Conservation (phyloP, 2,329 filamentous ascomycete species). For the Diaporthe longicolla region DNA sequence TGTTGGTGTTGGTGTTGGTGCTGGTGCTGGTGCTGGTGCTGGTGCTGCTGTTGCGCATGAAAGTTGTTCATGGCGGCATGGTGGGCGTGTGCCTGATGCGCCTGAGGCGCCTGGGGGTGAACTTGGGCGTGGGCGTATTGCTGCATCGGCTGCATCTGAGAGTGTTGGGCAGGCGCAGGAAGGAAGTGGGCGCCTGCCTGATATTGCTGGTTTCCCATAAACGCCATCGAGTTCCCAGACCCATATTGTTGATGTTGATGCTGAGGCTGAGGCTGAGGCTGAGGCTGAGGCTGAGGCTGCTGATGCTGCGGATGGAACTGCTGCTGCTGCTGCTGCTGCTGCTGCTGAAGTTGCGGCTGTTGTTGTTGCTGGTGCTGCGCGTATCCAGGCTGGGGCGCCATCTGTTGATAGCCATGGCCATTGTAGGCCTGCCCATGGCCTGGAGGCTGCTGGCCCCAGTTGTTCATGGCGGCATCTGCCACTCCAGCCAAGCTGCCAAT, state of each 20-base stretch:
- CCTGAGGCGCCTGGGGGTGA: constrained; percentile 49
- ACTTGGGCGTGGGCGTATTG: constrained; percentile 46
- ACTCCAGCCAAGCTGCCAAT: constrained; percentile 24
- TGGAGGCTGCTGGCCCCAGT: constrained; percentile 42
- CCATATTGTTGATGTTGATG: constrained; percentile 47
- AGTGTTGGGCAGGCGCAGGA: constrained; percentile 43
- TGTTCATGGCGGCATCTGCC: constrained; percentile 43
- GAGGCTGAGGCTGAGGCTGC: constrained; percentile 23
- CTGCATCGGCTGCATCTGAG: constrained; percentile 46
- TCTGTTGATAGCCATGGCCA: constrained; percentile 40
- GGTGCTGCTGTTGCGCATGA: constrained; percentile 45
- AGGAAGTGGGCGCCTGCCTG: constrained; percentile 46
- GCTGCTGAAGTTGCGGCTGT: constrained; percentile 43
- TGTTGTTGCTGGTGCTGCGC: constrained; percentile 43
- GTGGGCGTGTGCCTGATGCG: constrained; percentile 47
- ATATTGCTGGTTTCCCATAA: constrained; percentile 44
- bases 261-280: constrained; percentile 44
- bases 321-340: constrained; percentile 40
- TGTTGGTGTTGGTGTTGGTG: constrained; percentile 43
- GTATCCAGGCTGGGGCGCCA: constrained; percentile 42
- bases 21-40: constrained; percentile 41
- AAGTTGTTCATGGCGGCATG: constrained; percentile 46
- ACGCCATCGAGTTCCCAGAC: constrained; percentile 40
- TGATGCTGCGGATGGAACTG: constrained; percentile 43
- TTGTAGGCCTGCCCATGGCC: constrained; percentile 40